Evolutionary conservation across 352 stramenopile genomes (phyloP).

Genomic region (Pythium sukuiense): DNA sequence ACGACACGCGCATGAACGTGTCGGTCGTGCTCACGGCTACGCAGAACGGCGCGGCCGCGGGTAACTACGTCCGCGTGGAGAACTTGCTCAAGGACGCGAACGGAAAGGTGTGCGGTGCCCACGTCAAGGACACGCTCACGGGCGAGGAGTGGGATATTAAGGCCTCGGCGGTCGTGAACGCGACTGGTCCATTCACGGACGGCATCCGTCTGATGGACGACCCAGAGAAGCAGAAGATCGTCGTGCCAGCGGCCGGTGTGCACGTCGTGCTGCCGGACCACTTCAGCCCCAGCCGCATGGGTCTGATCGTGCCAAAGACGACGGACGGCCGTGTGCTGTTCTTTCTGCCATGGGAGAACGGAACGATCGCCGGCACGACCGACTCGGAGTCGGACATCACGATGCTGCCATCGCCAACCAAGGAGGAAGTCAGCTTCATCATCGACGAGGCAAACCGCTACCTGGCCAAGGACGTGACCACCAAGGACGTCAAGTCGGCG

Average conservation of each 20-base stretch:
- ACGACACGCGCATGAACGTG: conserved; percentile 95
- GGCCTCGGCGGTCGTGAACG: conserved; percentile 92
- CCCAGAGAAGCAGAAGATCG: conserved; percentile 86
- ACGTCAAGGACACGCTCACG: conserved; percentile 88
- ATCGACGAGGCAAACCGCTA: conserved; percentile 93
- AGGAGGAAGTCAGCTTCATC: conserved; percentile 94
- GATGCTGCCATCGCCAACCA: conserved; percentile 92
- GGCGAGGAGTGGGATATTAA: conserved; percentile 90
- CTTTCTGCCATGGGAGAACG: conserved; percentile 96
- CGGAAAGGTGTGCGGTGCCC: conserved; percentile 83
- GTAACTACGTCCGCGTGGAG: conserved; percentile 92
- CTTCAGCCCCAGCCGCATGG: conserved; percentile 94
- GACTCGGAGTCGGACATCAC: conserved; percentile 94
- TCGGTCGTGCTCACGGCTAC: conserved; percentile 94
- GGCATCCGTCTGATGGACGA: conserved; percentile 92
- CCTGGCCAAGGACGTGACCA: conserved; percentile 86
- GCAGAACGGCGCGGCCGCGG: conserved; percentile 90
- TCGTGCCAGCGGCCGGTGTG: conserved; percentile 92
- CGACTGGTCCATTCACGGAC: conserved; percentile 94
- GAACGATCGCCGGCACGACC: conserved; percentile 92
- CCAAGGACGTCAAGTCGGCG: conserved; percentile 92
- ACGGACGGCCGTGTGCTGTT: conserved; percentile 93
- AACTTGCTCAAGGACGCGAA: conserved; percentile 84
- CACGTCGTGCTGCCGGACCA: conserved; percentile 95
- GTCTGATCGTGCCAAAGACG: conserved; percentile 96